Base-by-base conservation (phyloP, 495 filamentous ascomycete species). In the Filosporella fistucella region DNA sequence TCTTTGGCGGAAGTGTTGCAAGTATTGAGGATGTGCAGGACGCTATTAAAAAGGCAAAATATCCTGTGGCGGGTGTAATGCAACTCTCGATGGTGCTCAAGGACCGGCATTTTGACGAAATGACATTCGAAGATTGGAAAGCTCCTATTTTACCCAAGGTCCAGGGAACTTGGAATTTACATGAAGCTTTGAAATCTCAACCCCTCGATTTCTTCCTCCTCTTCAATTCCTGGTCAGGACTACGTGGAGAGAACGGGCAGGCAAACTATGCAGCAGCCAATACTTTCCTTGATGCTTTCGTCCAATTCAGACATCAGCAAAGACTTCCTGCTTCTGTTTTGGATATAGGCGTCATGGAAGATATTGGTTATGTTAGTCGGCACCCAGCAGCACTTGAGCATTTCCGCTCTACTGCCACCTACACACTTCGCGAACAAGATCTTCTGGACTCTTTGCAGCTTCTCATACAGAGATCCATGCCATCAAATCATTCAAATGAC, bases 151-250 rank as follows among this genome's bases (percentile, higher is more conserved):
- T 45, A 2, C 68, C 68, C 44, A 80, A 79, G 49, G 66, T 76
- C 8, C 50, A 63, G 23, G 77, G 76, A 3, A 62, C 72, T 1
- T 66, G 62, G 63, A 77, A 80, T 46, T 61, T 80, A 0, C 73
- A 79, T 54, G 57, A 74, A 4, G 32, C 49, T 5, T 28, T 48
- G 10, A 1, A 2, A 8, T 58, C 18, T 52, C 57, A 32, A 42
- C 60, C 4, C 62, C 69, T 85, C 0, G 82, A 85, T 58, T 86
- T 86, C 66, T 85, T 85, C 61, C 63, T 84, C 18, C 69, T 71
- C 29, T 72, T 84, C 33, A 81, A 78, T 1, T 85, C 81, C 8
- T 64, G 80, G 11, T 65, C 76, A 12, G 77, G 75, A 28, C 63
- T 76, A 11, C 64, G 82, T 24, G 82, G 82, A 1, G 75, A 72